Percentiles rank a stretch among this genome's conserved stretches.
These are phyloP conservation scores for Nepenthes gracilis DNA, from an alignment of 148 eudicot genomes.

Conservation along the genomic window DNA sequence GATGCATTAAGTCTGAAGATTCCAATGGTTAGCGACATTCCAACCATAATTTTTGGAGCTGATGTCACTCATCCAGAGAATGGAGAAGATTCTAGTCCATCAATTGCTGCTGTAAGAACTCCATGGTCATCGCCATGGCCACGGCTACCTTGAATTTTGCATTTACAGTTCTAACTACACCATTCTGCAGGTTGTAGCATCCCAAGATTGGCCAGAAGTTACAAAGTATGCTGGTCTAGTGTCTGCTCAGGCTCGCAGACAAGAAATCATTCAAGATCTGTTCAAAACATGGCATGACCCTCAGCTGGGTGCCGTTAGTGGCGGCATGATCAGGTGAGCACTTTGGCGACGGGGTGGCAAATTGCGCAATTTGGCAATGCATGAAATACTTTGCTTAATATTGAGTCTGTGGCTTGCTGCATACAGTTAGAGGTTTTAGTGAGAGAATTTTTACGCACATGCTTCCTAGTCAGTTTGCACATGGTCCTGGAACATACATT, in stretches of 20 bases:
- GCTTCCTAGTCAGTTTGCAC: neutral
- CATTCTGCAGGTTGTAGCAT: slow-evolving; percentile 66
- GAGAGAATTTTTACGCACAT: no score
- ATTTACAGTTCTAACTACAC: no score
- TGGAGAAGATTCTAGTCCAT: slow-evolving; percentile 88
- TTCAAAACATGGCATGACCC: slow-evolving; percentile 81
- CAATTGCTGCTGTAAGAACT: slow-evolving; percentile 75
- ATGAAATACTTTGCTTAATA: no score
- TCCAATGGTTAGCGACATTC: slow-evolving; percentile 79
- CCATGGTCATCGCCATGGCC: neutral
- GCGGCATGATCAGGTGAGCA: slow-evolving; percentile 79
- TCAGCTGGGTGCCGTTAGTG: slow-evolving; percentile 43
- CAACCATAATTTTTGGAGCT: slow-evolving; percentile 91
- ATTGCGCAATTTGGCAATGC: no score
- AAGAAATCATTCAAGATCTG: slow-evolving; percentile 88
- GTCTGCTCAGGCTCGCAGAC: slow-evolving; percentile 83
- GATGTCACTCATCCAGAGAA: slow-evolving; percentile 89
- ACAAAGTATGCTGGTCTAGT: slow-evolving; percentile 87
- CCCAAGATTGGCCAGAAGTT: slow-evolving; percentile 94
- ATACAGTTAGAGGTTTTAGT: no score
- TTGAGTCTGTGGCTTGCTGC: no score
- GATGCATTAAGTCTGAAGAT: slow-evolving; percentile 66
- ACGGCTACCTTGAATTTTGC: no score
- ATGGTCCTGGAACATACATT: no score
- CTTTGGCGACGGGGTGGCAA: neutral